Base-by-base conservation (phyloP, 306 rosid species). In the Delonix regia region DNA sequence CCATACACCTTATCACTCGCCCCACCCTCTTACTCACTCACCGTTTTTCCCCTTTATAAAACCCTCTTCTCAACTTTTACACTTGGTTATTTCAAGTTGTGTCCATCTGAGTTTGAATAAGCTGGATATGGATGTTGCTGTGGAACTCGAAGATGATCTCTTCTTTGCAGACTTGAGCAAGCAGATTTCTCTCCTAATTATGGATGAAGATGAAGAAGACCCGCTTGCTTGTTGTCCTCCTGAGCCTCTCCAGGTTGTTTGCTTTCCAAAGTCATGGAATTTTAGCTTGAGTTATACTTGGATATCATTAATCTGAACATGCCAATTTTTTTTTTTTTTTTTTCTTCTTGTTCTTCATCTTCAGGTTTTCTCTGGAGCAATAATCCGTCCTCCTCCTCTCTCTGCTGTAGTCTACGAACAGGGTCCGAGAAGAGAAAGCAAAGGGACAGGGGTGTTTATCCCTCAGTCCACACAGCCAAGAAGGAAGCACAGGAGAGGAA, bases 401-500 rank as follows among this genome's bases (percentile, higher is more conserved):
- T 84, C 85, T 73, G 83, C 77, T n/a, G 59, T 71, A 59, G 30
- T 81, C 41, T 84, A 82, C 41, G 90, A 87, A 64, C 91, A 87
- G 11, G 71, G 81, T 30, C 76, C 85, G 83, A 86, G 72, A 77
- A 88, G 93, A 78, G 93, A 86, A 60, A 91, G 98, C 93, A 95
- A 92, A 81, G 99, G 99, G n/a, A 95, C 99, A 0, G 99, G 99
- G 0, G 99, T 95, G 68, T 95, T 95, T 65, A 95, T 95, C 66
- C 99, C 99, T 0, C 95, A 91, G 52, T 89, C 87, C 30, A 75
- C 89, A 51, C 91, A 66, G 49, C 92, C 97, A 16, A 93, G 96
- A 80, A 91, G 94, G 79, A 95, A 80, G 79, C 82, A 82, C 12
- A 88, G 91, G 74, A 91, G 83, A 69, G 93, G 88, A 76, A 93